Evolutionary conservation across 495 filamentous ascomycete genomes (phyloP).

Genomic region (Poronia punctata): DNA sequence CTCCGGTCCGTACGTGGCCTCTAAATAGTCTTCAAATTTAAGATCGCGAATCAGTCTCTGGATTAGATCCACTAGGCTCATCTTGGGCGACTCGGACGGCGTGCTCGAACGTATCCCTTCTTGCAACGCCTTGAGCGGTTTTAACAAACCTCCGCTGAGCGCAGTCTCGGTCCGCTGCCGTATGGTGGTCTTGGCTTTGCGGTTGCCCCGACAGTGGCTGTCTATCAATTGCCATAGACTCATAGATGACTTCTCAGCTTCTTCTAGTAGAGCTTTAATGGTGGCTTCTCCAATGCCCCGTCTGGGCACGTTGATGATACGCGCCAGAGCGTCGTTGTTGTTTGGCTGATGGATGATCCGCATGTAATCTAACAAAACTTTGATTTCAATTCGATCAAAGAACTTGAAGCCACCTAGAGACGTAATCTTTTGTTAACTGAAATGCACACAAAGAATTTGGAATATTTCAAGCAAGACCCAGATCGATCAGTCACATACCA

Average conservation of each 20-base stretch:
- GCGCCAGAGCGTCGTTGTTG: conserved; percentile 80
- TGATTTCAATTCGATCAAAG: conserved; percentile 89
- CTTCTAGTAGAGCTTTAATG: conserved; percentile 61
- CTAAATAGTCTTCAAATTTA: conserved; percentile 65
- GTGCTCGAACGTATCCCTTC: conserved; percentile 49
- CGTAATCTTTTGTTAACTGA: too few species aligned
- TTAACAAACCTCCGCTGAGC: conserved; percentile 31
- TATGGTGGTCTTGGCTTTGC: conserved; percentile 59
- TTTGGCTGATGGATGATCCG: conserved; percentile 77
- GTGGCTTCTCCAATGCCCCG: conserved; percentile 80
- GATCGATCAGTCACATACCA: conserved; percentile 42
- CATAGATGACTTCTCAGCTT: conserved; percentile 61
- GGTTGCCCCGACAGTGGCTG: conserved; percentile 63
- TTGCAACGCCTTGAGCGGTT: conserved; percentile 54
- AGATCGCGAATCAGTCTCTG: conserved; percentile 67
- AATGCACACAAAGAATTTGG: too few species aligned
- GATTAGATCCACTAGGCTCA: conserved; percentile 62
- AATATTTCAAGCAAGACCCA: too few species aligned
- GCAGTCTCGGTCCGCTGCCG: conserved; percentile 58
- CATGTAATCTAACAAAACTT: conserved; percentile 81
- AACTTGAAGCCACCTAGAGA: conserved; percentile 63
- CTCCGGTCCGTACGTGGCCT: conserved; percentile 62
- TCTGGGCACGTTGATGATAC: conserved; percentile 79
- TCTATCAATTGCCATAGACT: conserved; percentile 70
- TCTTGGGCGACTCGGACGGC: conserved; percentile 22